Evolutionary conservation across 2,329 filamentous ascomycete species (phyloP).

Genomic region (Fusarium abutilonis): DNA sequence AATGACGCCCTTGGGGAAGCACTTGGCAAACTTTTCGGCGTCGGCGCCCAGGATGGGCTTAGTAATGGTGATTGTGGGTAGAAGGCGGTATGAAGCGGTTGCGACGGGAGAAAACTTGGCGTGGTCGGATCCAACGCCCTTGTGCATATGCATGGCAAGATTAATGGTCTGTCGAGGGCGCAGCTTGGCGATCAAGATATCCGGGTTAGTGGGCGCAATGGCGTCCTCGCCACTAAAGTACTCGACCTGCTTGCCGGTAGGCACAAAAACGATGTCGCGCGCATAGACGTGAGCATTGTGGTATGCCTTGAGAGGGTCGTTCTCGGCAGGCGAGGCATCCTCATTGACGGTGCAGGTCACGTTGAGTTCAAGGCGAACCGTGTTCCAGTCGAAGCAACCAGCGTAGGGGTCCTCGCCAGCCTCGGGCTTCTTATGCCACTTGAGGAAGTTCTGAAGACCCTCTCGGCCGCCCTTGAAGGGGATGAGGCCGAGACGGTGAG

Average conservation of each 20-base stretch:
- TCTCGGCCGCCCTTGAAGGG: slow-evolving; percentile 83
- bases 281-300: slow-evolving; percentile 86
- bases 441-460: slow-evolving; percentile 80
- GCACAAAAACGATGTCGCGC: slow-evolving; percentile 77
- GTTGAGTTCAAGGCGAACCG: slow-evolving; percentile 79
- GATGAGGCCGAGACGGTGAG: slow-evolving; percentile 88
- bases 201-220: slow-evolving; percentile 84
- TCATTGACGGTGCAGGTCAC: slow-evolving; percentile 83
- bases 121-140: slow-evolving; percentile 93
- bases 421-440: slow-evolving; percentile 79
- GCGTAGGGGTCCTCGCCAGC: slow-evolving; percentile 69
- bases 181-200: slow-evolving; percentile 94
- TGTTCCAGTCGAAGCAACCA: slow-evolving; percentile 82
- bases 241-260: slow-evolving; percentile 76
- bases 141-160: slow-evolving; percentile 91
- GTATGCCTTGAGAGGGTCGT: slow-evolving; percentile 85
- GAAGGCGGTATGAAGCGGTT: slow-evolving; percentile 89
- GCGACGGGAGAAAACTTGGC: slow-evolving; percentile 97
- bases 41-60: slow-evolving; percentile 86
- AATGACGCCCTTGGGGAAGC: slow-evolving; percentile 91
- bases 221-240: slow-evolving; percentile 74
- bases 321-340: slow-evolving; percentile 75
- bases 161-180: slow-evolving; percentile 89
- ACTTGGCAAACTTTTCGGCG: slow-evolving; percentile 87
- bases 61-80: slow-evolving; percentile 87